phyloP scores from a whole-genome alignment of 2,329 filamentous ascomycete genomes.

The Diplodia sapinea region DNA sequence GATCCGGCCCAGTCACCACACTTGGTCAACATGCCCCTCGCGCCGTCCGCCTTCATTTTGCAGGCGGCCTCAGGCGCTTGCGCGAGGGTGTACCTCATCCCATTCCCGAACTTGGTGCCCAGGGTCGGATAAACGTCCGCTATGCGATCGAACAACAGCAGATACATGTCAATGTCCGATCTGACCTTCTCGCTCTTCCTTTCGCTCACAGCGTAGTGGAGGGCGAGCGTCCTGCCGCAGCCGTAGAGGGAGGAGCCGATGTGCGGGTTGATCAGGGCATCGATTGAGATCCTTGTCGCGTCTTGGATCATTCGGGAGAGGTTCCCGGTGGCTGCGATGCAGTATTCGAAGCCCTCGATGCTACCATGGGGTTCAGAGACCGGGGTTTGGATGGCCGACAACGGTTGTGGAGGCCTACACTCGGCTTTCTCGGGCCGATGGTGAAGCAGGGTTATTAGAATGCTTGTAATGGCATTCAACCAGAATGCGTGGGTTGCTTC shows the following conservation, averaged over 20 bases:
- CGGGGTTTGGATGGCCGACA: background rate
- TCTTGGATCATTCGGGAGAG: slow-evolving; percentile 40
- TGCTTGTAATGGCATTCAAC: slow-evolving; percentile 39
- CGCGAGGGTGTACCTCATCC: slow-evolving; percentile 36
- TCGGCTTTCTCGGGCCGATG: slow-evolving; percentile 33
- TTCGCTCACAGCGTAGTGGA: slow-evolving; percentile 37
- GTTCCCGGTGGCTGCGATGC: slow-evolving; percentile 39
- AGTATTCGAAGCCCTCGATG: slow-evolving; percentile 25
- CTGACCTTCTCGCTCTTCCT: slow-evolving; percentile 37
- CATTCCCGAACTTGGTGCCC: slow-evolving; percentile 41
- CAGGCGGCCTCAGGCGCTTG: slow-evolving; percentile 29
- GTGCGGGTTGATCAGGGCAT: slow-evolving; percentile 39
- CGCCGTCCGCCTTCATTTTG: slow-evolving; percentile 36
- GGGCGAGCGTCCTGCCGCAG: slow-evolving; percentile 38
- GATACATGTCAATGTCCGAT: slow-evolving; percentile 39
- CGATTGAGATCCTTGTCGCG: slow-evolving; percentile 38
- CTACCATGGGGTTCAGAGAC: background rate
- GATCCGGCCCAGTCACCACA: slow-evolving; percentile 39
- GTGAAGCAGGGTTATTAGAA: slow-evolving; percentile 39
- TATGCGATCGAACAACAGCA: slow-evolving; percentile 41
- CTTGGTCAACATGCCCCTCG: slow-evolving; percentile 39
- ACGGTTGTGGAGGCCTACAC: too few relatives aligned
- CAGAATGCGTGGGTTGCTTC: slow-evolving; percentile 35
- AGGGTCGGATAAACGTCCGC: slow-evolving; percentile 38
- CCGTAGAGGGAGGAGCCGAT: slow-evolving; percentile 38